phyloP scores from a whole-genome alignment of 1,139 yeast genomes.

The Saccharomyces uvarum region DNA sequence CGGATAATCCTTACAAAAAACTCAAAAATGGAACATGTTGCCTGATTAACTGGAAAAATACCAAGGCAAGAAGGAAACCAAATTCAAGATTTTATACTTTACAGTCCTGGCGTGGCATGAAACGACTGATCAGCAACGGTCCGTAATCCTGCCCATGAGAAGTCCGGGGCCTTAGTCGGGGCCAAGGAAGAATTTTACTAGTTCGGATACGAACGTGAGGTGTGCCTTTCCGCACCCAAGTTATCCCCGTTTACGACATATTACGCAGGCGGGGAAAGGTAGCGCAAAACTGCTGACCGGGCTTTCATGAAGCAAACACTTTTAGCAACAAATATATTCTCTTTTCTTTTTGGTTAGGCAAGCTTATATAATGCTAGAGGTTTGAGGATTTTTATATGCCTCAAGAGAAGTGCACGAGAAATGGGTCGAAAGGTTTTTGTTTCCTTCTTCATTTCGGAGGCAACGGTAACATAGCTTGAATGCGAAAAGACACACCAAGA shows the following conservation, averaged over 20 bases:
- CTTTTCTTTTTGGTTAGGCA: not conserved
- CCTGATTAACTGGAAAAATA: not conserved
- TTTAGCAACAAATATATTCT: not conserved
- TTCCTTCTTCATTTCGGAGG: not conserved
- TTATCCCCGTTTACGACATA: not conserved
- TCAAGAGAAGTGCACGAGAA: not conserved
- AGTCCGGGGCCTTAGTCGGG: not conserved
- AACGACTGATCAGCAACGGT: not conserved
- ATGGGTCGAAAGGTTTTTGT: not conserved
- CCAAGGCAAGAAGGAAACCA: not conserved
- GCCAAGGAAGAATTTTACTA: not conserved
- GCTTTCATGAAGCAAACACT: not conserved
- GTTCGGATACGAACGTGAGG: not conserved
- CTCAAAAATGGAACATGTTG: not conserved
- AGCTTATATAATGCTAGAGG: not conserved
- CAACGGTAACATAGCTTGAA: not conserved
- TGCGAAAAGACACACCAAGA: not conserved
- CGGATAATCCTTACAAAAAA: not conserved
- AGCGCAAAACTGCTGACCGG: not conserved
- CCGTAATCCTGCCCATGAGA: not conserved
- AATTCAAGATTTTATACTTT: not conserved
- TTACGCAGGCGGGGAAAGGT: not conserved
- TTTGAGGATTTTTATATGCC: not conserved
- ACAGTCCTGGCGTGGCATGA: not conserved
- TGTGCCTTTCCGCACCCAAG: not conserved